Conservation (phyloP, 345 rosid species). For the Linum tenue region DNA sequence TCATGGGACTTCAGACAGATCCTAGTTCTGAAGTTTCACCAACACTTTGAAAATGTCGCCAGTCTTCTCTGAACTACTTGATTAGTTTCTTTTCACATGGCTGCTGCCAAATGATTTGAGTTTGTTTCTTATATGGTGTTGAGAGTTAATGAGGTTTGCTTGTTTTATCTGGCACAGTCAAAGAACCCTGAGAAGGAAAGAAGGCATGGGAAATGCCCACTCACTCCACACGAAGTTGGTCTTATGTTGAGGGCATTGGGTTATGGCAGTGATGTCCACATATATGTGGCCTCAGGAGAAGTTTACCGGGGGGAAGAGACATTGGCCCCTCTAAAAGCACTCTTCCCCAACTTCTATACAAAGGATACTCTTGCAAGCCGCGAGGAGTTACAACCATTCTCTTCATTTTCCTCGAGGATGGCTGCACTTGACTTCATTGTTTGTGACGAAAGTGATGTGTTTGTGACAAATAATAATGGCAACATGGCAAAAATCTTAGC, state of each 20-base stretch:
- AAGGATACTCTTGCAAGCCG: slow-evolving; percentile 78
- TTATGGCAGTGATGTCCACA: slow-evolving; percentile 78
- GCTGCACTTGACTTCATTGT: slow-evolving; percentile 96
- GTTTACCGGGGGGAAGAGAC: slow-evolving; percentile 85
- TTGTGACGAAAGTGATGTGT: slow-evolving; percentile 91
- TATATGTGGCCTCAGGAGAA: slow-evolving; percentile 97
- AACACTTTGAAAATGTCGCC: no score
- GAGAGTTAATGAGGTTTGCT: background rate
- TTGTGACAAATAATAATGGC: slow-evolving; percentile 95
- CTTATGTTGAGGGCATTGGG: slow-evolving; percentile 94
- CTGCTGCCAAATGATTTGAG: background rate
- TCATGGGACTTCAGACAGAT: no score
- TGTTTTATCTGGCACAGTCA: slow-evolving; percentile 35
- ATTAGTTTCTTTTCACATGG: no score
- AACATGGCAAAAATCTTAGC: slow-evolving; percentile 94
- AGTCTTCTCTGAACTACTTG: no score
- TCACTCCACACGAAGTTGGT: slow-evolving; percentile 94
- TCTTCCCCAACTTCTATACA: slow-evolving; percentile 80
- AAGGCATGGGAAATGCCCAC: slow-evolving; percentile 97
- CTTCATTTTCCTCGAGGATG: slow-evolving; percentile 89
- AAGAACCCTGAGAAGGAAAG: slow-evolving; percentile 81
- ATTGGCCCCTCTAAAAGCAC: slow-evolving; percentile 66
- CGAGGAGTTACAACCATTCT: slow-evolving; percentile 64
- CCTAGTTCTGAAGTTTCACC: no score
- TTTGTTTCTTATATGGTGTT: background rate